Evolutionary conservation across 2,329 filamentous ascomycete genomes (phyloP), one percentile per base, ranked within the genome.

Genomic region (Calonectria pauciramosa): DNA sequence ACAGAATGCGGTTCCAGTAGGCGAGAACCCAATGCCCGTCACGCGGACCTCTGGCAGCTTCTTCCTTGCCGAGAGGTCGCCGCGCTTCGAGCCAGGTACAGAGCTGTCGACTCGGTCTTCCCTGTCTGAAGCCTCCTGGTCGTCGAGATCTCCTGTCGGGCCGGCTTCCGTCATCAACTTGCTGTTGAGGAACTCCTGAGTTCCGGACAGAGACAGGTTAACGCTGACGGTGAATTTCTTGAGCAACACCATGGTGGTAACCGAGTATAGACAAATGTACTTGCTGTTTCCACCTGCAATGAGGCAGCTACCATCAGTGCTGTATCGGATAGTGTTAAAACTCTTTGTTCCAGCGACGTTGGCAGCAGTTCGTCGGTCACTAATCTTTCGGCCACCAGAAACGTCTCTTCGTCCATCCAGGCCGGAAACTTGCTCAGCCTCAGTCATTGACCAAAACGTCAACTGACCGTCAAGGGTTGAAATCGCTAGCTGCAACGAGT

Each of bases 181-280:
- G 87, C 95, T 98, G 89, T 98, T 99, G 78, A 99, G 90, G 85
- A 98, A 98, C 84, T 99, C 97, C 82, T 99, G 96, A 0, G 97
- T 99, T 60, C 97, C 97, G 26, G 98, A 96, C 3, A 99, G 88
- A 2, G 96, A 98, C n/a, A 98, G 89, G 85, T 99, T 99, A 82
- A 98, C 92, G 80, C 95, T 98, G 81, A 99, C 96, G 2, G 96
- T 98, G 83, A 94, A 99, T 83, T 98, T 98, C 84, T 97, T 98
- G 71, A 99, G 88, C 14, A 99, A 88, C 0, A 97, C 95, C 84
- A 97, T 96, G 0, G 96, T 98, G 72, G 93, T 93, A 38, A 98
- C 95, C n/a, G 97, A 96, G 86, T 99, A 99, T 72, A 99, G 86
- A 83, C 97, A 99, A 68, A 99, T 98, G 85, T 98, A 98, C 87